Base-by-base conservation (phyloP, 768 basidiomycete species). In the Russula emetica region DNA sequence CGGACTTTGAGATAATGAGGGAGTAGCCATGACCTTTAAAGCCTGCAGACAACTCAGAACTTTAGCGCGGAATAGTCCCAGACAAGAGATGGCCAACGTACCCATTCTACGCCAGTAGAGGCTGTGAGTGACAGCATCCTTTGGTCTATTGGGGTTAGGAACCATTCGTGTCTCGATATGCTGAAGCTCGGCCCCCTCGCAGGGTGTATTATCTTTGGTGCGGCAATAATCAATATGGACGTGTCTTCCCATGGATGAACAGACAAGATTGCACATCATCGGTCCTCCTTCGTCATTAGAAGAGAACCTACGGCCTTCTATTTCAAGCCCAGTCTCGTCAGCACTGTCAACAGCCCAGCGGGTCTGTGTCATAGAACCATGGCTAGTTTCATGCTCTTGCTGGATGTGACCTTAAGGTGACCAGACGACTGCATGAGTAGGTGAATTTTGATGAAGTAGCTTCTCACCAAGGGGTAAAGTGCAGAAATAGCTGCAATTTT, bases 321-420 rank as follows among this genome's bases (percentile, higher is more conserved):
- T 72, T 66, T 86, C 86, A 0, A 85, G 60, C 1, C 74, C 71
- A 1, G 75, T 76, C n/a, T 78, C 82, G 10, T 83, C 80, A 1
- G 78, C 77, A 0, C 80, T 81, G 58, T 85, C 83, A 4, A 85
- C 69, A 0, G 80, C 75, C 86, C 86, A 87, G 47, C 76, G 75
- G 0, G 82, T 81, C 60, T 74, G 77, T 0, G 83, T 80, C 84
- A 86, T 86, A 1, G 83, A 85, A 6, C 85, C 86, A 61, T 86
- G 85, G 16, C 76, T 77, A 0, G 85, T 87, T 50, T 85, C 84
- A 44, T 86, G 85, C 51, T 84, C 82, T 64, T 79, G 77, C 61
- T 86, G 84, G 0, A 82, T 61, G 62, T 87, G 85, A 0, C 81
- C 85, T 86, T 53, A 22, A 47, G 20, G 38, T 10, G 8, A 18